Conservation (phyloP, 306 rosid species). For the Lotus japonicus region DNA sequence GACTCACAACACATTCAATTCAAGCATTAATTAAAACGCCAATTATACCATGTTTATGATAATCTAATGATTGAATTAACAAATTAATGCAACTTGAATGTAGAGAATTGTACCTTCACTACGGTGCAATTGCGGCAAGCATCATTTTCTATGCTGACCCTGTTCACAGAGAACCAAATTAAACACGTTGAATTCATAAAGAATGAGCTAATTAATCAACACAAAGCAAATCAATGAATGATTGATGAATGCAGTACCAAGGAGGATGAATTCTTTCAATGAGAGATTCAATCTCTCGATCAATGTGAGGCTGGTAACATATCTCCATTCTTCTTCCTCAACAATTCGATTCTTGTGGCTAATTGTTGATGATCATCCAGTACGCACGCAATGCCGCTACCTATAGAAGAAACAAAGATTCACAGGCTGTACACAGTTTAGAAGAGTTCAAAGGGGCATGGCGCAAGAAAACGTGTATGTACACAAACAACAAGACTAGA, state of each 20-base stretch:
- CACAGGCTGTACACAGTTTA: not conserved
- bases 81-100: not conserved
- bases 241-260: conserved; percentile 31
- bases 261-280: conserved; percentile 89
- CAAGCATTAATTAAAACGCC: not conserved
- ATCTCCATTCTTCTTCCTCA: conserved; percentile 42
- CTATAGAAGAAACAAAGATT: not conserved
- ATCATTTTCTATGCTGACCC: conserved; percentile 85
- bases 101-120: conserved; percentile 51
- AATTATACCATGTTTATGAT: not conserved
- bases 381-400: not conserved
- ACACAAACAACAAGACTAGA: not conserved
- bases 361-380: not conserved
- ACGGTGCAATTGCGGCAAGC: conserved; percentile 63
- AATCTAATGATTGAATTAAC: not conserved
- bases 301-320: conserved; percentile 46
- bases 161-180: conserved; percentile 27
- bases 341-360: not conserved
- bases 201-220: too few species aligned
- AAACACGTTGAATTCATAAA: not conserved
- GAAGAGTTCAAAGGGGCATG: not conserved
- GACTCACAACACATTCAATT: not conserved
- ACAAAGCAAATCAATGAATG: not conserved
- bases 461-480: conserved; percentile 4
- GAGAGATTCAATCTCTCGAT: conserved; percentile 65